Evolutionary conservation across 176 grass and related monocot species (phyloP).

Genomic region (Phyllostachys edulis): DNA sequence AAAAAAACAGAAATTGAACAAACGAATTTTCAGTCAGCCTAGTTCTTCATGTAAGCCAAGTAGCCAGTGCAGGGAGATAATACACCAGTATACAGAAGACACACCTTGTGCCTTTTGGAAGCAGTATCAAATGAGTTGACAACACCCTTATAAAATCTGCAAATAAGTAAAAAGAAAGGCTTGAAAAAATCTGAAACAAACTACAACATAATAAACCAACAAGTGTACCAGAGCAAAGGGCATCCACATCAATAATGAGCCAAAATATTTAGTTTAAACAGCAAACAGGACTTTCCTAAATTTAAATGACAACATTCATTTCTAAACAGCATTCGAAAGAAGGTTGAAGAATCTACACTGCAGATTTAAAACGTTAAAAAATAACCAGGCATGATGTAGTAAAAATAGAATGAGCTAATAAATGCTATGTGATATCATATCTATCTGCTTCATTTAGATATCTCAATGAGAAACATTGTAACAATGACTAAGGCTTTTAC

Average conservation of each 20-base stretch:
- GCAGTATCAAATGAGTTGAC: slow-evolving; percentile 57
- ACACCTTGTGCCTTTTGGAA: slow-evolving; percentile 86
- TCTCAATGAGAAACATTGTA: background rate
- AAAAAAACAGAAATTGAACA: slow-evolving; percentile 16
- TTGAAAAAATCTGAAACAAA: slow-evolving; percentile 14
- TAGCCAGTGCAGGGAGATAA: background rate
- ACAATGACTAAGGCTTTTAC: background rate
- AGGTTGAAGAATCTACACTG: background rate
- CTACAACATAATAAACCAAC: background rate
- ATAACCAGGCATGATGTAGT: background rate
- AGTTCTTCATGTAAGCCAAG: slow-evolving; percentile 14
- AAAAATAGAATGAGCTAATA: background rate
- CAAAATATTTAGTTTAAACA: slow-evolving; percentile 1
- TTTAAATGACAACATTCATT: slow-evolving; percentile 5
- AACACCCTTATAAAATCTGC: slow-evolving; percentile 74
- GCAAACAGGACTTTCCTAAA: background rate
- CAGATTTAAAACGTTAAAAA: background rate
- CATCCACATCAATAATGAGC: background rate
- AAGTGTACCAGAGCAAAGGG: background rate
- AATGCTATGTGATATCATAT: background rate
- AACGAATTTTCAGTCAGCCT: background rate
- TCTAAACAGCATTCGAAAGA: background rate
- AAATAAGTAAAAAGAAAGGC: slow-evolving; percentile 10
- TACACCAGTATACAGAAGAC: background rate
- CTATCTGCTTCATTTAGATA: background rate